Conservation (phyloP, 2,329 filamentous ascomycete genomes). For the Tricladium varicosporioides region DNA sequence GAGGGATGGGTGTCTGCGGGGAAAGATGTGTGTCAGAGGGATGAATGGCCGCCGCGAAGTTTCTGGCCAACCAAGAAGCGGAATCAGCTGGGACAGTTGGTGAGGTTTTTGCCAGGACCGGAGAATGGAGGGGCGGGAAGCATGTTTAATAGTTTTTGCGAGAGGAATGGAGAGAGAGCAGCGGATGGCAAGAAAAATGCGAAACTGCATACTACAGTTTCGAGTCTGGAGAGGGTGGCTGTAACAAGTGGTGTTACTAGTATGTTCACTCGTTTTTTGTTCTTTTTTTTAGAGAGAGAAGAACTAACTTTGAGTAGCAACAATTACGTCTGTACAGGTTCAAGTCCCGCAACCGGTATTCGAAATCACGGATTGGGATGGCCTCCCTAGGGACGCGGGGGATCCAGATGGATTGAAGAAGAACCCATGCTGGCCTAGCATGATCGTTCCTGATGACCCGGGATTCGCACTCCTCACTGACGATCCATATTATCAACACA, state of each 20-base stretch:
- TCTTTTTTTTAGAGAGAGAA: not conserved
- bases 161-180: too few relatives aligned
- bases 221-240: too few relatives aligned
- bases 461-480: not conserved
- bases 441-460: not conserved
- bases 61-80: not conserved
- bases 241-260: too few relatives aligned
- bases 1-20: too few relatives aligned
- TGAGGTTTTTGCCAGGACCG: not conserved
- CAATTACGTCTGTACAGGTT: not conserved
- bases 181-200: too few relatives aligned
- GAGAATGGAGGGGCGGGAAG: not conserved
- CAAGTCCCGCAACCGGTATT: not conserved
- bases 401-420: not conserved
- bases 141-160: not conserved
- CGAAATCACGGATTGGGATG: not conserved
- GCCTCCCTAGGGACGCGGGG: not conserved
- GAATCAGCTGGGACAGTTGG: not conserved
- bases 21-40: not conserved
- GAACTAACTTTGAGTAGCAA: not conserved
- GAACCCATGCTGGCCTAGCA: not conserved
- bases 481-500: not conserved
- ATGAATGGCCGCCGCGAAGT: not conserved
- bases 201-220: too few relatives aligned
- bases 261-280: too few relatives aligned